phyloP scores from a whole-genome alignment of 1,284 basidiomycete species.

The Fistulinella cinereoalba region DNA sequence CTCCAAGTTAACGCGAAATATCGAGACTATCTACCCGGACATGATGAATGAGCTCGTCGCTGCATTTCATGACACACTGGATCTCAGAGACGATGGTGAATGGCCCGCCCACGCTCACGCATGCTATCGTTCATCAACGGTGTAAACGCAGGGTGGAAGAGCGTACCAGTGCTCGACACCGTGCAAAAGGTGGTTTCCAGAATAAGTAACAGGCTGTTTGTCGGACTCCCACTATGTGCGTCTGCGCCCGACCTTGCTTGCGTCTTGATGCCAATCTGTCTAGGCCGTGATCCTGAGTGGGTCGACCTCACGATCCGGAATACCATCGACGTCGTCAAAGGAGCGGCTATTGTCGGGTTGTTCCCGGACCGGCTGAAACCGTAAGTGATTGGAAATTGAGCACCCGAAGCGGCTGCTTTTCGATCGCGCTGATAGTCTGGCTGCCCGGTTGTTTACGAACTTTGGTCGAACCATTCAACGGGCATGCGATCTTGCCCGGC shows the following conservation, averaged over 20 bases:
- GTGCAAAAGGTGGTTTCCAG: slow-evolving; percentile 31
- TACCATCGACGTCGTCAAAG: slow-evolving; percentile 33
- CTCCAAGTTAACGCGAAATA: slow-evolving; percentile 31
- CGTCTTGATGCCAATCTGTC: no score
- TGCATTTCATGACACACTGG: slow-evolving; percentile 26
- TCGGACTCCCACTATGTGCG: slow-evolving; percentile 39
- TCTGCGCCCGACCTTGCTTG: no score
- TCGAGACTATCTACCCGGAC: slow-evolving; percentile 24
- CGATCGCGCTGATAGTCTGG: not conserved
- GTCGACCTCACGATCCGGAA: slow-evolving; percentile 33
- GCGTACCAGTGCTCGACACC: slow-evolving; percentile 16
- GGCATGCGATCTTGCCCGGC: not conserved
- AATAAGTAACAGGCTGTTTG: slow-evolving; percentile 37
- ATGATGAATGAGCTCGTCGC: slow-evolving; percentile 33
- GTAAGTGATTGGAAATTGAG: no score
- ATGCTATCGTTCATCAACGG: not conserved
- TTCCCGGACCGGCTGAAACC: slow-evolving; percentile 40
- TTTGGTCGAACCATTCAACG: not conserved
- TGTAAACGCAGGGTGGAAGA: slow-evolving; percentile 30
- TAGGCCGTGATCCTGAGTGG: slow-evolving; percentile 41
- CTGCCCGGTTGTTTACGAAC: not conserved
- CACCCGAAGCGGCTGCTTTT: no score
- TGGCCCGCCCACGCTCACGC: slow-evolving; percentile 1
- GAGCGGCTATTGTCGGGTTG: slow-evolving; percentile 27
- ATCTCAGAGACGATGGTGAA: slow-evolving; percentile 14